Evolutionary conservation across 2,329 filamentous ascomycete species (phyloP), one percentile per base, ranked within the genome.

Genomic region (Colletotrichum horii): DNA sequence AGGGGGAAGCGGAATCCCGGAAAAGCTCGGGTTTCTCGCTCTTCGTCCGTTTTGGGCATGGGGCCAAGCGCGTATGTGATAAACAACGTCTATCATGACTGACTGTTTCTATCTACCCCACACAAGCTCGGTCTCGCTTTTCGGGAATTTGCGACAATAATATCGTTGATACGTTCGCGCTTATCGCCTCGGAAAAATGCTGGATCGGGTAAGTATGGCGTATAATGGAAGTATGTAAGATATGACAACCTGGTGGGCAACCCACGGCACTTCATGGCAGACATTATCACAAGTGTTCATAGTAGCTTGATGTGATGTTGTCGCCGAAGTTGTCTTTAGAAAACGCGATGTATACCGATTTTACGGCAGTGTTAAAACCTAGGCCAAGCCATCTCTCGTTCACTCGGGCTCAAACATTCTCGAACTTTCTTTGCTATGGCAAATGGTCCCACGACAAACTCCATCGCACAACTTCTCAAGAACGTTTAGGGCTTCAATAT

Each of bases 1-100:
- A 48, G 0, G 1, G 3, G 19, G n/a, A 48, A n/a, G 38, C 9
- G 3, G 38, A n/a, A 48, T 48, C 0, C 3, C 38, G 38, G 9
- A 48, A n/a, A 32, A n/a, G 9, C 19, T 48, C 38, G 19, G 38
- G 19, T n/a, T 48, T 48, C 38, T 48, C 38, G 38, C 19, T 48
- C 38, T n/a, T 48, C 19, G 19, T 43, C 38, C 38, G 4, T 43
- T 43, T 43, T n/a, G 3, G 38, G 38, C 38, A 48, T 48, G 19
- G 38, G 12, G 19, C n/a, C 2, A 4, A n/a, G 19, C 38, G 38
- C 38, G 19, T 48, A 1, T 48, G 12, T 19, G 38, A 48, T n/a
- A 5, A n/a, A n/a, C 38, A n/a, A 48, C 3, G 12, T 48, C 19
- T 5, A 19, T 2, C 38, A n/a, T n/a, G 2, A 48, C 19, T 48